Evolutionary conservation across 2,329 filamentous ascomycete genomes (phyloP).

Genomic region (Amauroascus niger): DNA sequence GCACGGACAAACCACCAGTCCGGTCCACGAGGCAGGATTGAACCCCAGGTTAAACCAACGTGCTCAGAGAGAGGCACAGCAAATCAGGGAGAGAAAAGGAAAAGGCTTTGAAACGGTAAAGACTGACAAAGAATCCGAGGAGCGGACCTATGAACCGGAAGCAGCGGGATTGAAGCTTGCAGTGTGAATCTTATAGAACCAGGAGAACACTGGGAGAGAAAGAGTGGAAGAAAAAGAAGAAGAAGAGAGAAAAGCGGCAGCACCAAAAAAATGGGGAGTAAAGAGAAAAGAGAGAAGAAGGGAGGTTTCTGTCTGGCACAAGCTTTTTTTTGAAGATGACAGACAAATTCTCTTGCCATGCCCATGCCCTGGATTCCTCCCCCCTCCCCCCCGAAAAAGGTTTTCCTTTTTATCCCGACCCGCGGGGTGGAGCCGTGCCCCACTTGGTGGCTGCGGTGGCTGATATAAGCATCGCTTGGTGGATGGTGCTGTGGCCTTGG

Average conservation of each 20-base stretch:
- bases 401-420: no score
- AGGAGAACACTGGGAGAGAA: neutral
- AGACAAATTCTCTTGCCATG: no score
- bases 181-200: neutral
- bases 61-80: no score
- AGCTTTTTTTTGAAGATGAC: no score
- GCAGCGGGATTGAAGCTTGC: neutral
- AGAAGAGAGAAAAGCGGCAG: neutral
- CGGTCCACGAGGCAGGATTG: no score
- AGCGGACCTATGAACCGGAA: neutral
- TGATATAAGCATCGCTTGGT: slow-evolving; percentile 3
- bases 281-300: neutral
- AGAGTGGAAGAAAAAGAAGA: neutral
- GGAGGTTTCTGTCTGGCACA: no score
- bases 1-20: neutral
- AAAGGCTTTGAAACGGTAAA: neutral
- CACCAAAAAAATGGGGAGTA: neutral
- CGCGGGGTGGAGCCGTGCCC: neutral
- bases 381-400: no score
- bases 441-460: neutral
- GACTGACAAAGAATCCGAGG: neutral
- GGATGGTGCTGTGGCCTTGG: neutral
- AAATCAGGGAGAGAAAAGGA: neutral
- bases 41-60: no score
- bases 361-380: no score